Base-by-base conservation (phyloP, 139 green algal genomes). In the Raphidocelis subcapitata region DNA sequence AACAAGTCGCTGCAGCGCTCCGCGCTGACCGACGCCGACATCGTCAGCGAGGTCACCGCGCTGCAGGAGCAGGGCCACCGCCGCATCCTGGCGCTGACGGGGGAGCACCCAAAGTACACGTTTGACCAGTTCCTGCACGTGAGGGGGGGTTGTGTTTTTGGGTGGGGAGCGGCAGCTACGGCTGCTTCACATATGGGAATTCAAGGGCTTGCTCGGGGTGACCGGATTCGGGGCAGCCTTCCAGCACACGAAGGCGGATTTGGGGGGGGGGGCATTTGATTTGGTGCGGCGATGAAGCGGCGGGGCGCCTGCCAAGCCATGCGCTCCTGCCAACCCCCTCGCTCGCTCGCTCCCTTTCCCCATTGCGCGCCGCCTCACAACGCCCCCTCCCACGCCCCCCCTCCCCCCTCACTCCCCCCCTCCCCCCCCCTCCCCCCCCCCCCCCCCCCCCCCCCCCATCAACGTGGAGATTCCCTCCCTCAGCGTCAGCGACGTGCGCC, bases 391-490 rank as follows among this genome's bases (percentile, higher is more conserved):
- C 46, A 15, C 46, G 14, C 14, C 46, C 15, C 14, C 46, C 12
- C 15, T 12, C 46, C 15, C 14, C 14, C 46, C 46, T 12, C 46
- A 54, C 46, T 23, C 14, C 46, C 46, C 12, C 46, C 12, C 46
- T 23, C 46, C 12, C 46, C 46, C 15, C 46, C 46, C 12, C 46
- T 23, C 46, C 12, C 46, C 14, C 46, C 14, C 46, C 15, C 14
- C 46, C 46, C 14, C 46, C 46, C 46, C 12, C 46, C 12, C 46
- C 46, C 29, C 61, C 16, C 54, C 21, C 66, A 81, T 91, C 68
- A 92, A 92, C 52, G 87, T 92, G 47, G 87, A 92, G 84, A 92
- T 92, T 56, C 87, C 85, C 44, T 81, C 87, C 4, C 82, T 92
- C 18, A 82, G 65, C 5, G 80, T 92, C 41, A 89, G 81, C 0